Base-by-base conservation (phyloP, 495 filamentous ascomycete genomes). In the Chaetomium cochliodes region DNA sequence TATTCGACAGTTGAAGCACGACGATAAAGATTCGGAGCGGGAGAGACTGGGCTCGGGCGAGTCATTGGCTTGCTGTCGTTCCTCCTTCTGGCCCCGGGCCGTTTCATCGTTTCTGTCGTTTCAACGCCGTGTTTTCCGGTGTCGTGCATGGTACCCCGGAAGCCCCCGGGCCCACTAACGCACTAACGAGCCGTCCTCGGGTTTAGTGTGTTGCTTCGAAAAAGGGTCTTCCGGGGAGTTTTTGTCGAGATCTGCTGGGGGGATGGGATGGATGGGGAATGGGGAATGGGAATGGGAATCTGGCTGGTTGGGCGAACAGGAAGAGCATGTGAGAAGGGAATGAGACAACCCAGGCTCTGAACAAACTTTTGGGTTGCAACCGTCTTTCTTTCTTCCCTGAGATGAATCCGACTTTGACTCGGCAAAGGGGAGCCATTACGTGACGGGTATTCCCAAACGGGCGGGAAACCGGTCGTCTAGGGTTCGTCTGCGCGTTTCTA, bases 361-460 rank as follows among this genome's bases (percentile, higher is more conserved):
- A 22, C 8, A 3, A 50, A 1, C 2, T 8, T 50, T 50, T 23
- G 46, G 20, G 18, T 50, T 50, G 33, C 33, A 37, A 37, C n/a
- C 3, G 20, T 20, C n/a, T 50, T 50, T 6, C 11, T 20, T 23
- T 20, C 9, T 50, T 9, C 46, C 23, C 23, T 33, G 26, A 54
- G 26, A 54, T 54, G 26, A 16, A 62, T 26, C 64, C 22, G 53
- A 20, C 30, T 63, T 61, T 72, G 74, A 74, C 70, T 78, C 74
- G 78, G 74, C 68, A 74, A 66, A 71, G 74, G 62, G 69, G 74
- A 70, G 65, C 74, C 74, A 82, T 82, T 82, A 82, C 80, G 80
- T 82, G 78, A 82, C 71, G 78, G 69, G 74, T 78, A 79, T 76
- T 77, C 73, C 71, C 71, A 65, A 74, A 70, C 42, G 64, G 72